Evolutionary conservation across 2,329 filamentous ascomycete genomes (phyloP).

Genomic region (Sporothrix luriei): DNA sequence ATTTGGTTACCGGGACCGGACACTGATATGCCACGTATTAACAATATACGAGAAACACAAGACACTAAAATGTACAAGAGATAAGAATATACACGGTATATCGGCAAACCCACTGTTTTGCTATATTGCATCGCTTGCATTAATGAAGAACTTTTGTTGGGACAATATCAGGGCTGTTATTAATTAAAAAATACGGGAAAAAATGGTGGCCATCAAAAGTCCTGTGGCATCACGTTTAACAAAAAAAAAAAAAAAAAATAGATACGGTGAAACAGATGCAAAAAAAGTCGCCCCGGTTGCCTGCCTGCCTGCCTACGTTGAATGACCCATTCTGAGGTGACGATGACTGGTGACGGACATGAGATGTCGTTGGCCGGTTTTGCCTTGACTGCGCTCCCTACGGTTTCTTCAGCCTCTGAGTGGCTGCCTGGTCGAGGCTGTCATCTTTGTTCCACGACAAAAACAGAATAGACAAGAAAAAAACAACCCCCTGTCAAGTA

Average conservation of each 20-base stretch:
- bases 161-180: not conserved
- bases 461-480: too few species aligned
- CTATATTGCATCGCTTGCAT: not conserved
- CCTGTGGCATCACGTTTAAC: not conserved
- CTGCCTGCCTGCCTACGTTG: not conserved
- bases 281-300: constrained; percentile 1
- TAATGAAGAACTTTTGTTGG: not conserved
- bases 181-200: constrained; percentile 16
- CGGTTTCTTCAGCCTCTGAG: not conserved
- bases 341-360: not conserved
- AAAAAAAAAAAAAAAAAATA: not conserved
- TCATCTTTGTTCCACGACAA: not conserved
- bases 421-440: constrained; percentile 21
- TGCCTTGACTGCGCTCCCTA: not conserved
- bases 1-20: not conserved
- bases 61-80: not conserved
- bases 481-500: too few species aligned
- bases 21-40: not conserved
- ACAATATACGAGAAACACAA: not conserved
- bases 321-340: not conserved
- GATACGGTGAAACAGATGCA: not conserved
- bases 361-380: not conserved
- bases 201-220: not conserved
- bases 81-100: constrained; percentile 1
- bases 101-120: not conserved